phyloP scores from a whole-genome alignment of 805 yeast genomes.

The Monosporozyma unispora region DNA sequence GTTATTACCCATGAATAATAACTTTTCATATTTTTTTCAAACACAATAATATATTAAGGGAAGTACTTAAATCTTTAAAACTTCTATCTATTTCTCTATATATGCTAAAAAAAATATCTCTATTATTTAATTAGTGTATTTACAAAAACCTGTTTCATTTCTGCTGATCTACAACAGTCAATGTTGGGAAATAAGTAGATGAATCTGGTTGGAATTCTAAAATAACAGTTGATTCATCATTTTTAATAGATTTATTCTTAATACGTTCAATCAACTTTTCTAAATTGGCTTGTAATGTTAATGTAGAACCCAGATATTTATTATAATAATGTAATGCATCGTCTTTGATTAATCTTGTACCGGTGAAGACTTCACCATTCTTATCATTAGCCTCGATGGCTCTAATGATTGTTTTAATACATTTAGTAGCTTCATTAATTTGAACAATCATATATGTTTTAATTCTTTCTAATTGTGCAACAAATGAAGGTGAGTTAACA shows the following conservation, averaged over 20 bases:
- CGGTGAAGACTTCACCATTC: conserved; percentile 17
- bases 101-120: too few relatives aligned
- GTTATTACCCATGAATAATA: too few relatives aligned
- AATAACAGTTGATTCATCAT: not conserved
- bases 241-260: not conserved
- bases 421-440: conserved; percentile 9
- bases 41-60: too few relatives aligned
- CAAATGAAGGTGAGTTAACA: conserved; percentile 9
- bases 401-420: conserved; percentile 11
- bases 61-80: too few relatives aligned
- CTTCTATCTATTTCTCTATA: not conserved
- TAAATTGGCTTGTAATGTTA: conserved; percentile 11
- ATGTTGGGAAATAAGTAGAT: conserved; percentile 17
- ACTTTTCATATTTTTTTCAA: too few relatives aligned
- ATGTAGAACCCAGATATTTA: conserved; percentile 14
- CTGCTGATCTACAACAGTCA: conserved; percentile 7
- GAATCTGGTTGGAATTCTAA: conserved; percentile 6
- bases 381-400: conserved; percentile 18
- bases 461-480: conserved; percentile 11
- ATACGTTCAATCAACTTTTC: not conserved
- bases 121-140: too few relatives aligned
- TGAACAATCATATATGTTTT: conserved; percentile 14
- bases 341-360: conserved; percentile 22
- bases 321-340: conserved; percentile 28
- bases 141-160: too few relatives aligned